Conservation (phyloP, 306 rosid genomes). For the Echinosophora koreensis region DNA sequence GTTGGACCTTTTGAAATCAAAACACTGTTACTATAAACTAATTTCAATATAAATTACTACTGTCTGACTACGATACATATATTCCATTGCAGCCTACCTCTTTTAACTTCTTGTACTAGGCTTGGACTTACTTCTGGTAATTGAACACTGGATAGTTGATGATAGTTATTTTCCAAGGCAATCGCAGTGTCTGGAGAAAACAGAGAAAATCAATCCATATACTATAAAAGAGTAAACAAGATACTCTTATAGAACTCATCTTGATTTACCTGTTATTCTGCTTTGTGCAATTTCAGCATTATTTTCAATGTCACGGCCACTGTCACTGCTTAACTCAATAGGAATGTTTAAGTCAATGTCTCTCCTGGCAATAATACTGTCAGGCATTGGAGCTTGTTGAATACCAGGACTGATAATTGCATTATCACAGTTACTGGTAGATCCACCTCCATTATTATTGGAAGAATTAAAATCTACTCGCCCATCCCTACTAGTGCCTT, state of each 20-base stretch:
- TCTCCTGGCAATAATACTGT: conserved; percentile 26
- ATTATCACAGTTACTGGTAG: conserved; percentile 31
- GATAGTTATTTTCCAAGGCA: conserved; percentile 36
- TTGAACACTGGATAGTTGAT: conserved; percentile 40
- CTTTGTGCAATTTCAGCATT: conserved; percentile 38
- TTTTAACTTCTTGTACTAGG: conserved; percentile 45
- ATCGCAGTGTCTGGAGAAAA: conserved; percentile 53
- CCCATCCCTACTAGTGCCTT: conserved; percentile 40
- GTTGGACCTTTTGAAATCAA: conserved; percentile 45
- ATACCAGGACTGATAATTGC: conserved; percentile 38
- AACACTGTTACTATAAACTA: conserved; percentile 10
- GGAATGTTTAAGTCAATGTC: conserved; percentile 41
- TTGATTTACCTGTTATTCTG: conserved; percentile 52
- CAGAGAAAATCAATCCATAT: conserved; percentile 29
- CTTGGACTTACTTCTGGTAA: conserved; percentile 40
- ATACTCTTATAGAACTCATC: conserved; percentile 28
- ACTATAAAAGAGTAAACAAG: neutral
- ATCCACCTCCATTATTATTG: conserved; percentile 30
- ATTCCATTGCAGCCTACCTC: conserved; percentile 46
- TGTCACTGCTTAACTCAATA: conserved; percentile 25
- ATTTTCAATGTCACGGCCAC: conserved; percentile 47
- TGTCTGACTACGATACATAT: neutral
- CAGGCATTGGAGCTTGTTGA: conserved; percentile 45
- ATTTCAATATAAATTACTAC: neutral
- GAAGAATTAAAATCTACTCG: conserved; percentile 18